Percentiles rank a stretch among this genome's conserved stretches.
Conservation (phyloP, 148 eudicot species). For the Pouteria glomerata region DNA sequence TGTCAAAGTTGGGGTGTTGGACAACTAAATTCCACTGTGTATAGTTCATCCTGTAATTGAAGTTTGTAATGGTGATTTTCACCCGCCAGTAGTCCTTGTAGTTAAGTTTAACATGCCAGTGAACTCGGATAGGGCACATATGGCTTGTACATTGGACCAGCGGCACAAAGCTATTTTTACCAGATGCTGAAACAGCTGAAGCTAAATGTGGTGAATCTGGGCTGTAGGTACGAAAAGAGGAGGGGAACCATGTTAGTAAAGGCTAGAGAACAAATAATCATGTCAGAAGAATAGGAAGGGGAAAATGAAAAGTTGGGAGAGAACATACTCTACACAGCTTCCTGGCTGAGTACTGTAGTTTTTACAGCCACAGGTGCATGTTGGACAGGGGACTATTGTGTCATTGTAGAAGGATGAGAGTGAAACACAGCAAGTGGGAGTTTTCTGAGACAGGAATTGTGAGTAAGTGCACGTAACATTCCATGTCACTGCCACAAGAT, state of each 20-base stretch:
- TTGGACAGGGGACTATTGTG: slow-evolving; percentile 61
- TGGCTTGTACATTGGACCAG: slow-evolving; percentile 56
- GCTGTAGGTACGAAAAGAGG: slow-evolving; percentile 25
- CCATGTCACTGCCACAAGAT: slow-evolving; percentile 59
- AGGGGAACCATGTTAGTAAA: slow-evolving; percentile 12
- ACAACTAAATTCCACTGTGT: slow-evolving; percentile 51
- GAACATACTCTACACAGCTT: slow-evolving; percentile 51
- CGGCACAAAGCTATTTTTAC: slow-evolving; percentile 33
- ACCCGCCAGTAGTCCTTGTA: slow-evolving; percentile 57
- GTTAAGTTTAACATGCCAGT: slow-evolving; percentile 54
- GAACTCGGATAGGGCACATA: slow-evolving; percentile 54
- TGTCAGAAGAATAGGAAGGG: background rate
- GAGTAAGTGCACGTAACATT: slow-evolving; percentile 63
- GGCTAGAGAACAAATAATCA: background rate
- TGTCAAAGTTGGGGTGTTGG: slow-evolving; percentile 59
- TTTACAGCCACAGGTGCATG: slow-evolving; percentile 62
- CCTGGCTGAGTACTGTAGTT: slow-evolving; percentile 42
- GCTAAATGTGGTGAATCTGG: slow-evolving; percentile 32
- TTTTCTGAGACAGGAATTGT: slow-evolving; percentile 51
- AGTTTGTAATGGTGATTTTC: slow-evolving; percentile 49
- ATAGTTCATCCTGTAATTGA: slow-evolving; percentile 57
- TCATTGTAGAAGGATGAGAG: slow-evolving; percentile 59
- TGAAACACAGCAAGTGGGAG: slow-evolving; percentile 58
- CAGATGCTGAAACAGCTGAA: slow-evolving; percentile 30
- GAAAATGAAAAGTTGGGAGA: background rate